Percentiles rank a stretch among this genome's conserved stretches.
Evolutionary conservation across 345 rosid species (phyloP).

Genomic region (Populus pruinosa): DNA sequence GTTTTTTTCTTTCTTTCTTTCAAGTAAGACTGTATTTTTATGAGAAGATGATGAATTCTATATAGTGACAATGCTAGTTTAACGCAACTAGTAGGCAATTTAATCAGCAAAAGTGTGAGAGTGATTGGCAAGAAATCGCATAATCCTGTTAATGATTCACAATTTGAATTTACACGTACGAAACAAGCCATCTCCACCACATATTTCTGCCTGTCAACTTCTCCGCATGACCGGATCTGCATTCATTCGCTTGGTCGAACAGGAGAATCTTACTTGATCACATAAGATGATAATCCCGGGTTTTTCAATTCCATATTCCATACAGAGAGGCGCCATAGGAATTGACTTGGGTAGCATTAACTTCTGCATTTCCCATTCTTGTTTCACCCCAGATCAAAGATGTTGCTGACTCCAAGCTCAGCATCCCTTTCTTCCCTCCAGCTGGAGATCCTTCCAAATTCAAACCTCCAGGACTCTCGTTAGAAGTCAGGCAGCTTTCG

Average conservation of each 20-base stretch:
- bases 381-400: constrained; percentile 43
- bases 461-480: constrained; percentile 50
- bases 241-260: constrained; percentile 26
- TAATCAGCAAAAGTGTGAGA: no score
- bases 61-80: no score
- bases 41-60: no score
- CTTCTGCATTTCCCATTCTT: constrained; percentile 31
- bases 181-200: constrained; percentile 5
- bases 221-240: not conserved
- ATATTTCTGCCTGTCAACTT: not conserved
- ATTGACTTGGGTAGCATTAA: constrained; percentile 23
- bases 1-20: no score
- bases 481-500: constrained; percentile 66
- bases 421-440: constrained; percentile 42
- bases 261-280: constrained; percentile 8
- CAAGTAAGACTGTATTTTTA: no score
- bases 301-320: constrained; percentile 33
- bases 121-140: not conserved
- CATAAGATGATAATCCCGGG: not conserved
- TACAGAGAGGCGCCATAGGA: constrained; percentile 36
- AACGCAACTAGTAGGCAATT: no score
- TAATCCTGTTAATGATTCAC: not conserved
- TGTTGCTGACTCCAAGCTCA: constrained; percentile 34
- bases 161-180: constrained; percentile 31
- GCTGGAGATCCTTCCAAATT: constrained; percentile 41